phyloP scores from a whole-genome alignment of 345 rosid genomes.

The Eucalyptus rudis region DNA sequence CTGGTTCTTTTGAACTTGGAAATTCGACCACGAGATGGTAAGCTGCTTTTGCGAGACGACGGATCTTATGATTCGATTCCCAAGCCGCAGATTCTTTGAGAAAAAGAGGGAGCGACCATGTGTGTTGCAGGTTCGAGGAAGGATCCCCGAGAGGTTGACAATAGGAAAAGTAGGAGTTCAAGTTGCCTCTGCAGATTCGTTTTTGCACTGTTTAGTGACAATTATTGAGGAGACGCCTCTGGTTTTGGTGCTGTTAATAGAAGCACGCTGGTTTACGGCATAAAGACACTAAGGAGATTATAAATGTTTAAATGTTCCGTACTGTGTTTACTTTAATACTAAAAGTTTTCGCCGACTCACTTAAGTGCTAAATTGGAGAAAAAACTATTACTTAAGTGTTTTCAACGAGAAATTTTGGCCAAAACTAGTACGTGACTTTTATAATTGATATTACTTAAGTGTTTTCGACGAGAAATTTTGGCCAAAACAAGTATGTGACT shows the following conservation, averaged over 20 bases:
- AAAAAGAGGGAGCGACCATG: not conserved
- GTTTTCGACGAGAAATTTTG: too few species aligned
- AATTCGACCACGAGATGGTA: not conserved
- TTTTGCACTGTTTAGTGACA: not conserved
- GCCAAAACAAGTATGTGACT: too few species aligned
- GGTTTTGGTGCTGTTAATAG: not conserved
- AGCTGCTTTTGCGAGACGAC: not conserved
- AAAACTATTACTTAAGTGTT: too few species aligned
- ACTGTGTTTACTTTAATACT: rapidly evolving
- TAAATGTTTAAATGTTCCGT: rapidly evolving
- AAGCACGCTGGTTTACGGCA: not conserved
- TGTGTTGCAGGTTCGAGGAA: not conserved
- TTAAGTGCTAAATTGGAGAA: rapidly evolving
- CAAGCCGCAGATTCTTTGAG: not conserved
- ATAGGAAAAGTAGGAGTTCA: not conserved
- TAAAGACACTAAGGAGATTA: too few species aligned
- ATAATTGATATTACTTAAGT: too few species aligned
- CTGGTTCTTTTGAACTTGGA: not conserved
- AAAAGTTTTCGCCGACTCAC: rapidly evolving
- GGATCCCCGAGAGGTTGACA: not conserved
- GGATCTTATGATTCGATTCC: not conserved
- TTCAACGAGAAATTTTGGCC: too few species aligned
- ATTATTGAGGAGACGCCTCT: not conserved
- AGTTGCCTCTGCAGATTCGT: not conserved
- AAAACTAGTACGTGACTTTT: too few species aligned